Evolutionary conservation across 371 early-diverging fungal species (phyloP).

Genomic region (Nematocida displodere): DNA sequence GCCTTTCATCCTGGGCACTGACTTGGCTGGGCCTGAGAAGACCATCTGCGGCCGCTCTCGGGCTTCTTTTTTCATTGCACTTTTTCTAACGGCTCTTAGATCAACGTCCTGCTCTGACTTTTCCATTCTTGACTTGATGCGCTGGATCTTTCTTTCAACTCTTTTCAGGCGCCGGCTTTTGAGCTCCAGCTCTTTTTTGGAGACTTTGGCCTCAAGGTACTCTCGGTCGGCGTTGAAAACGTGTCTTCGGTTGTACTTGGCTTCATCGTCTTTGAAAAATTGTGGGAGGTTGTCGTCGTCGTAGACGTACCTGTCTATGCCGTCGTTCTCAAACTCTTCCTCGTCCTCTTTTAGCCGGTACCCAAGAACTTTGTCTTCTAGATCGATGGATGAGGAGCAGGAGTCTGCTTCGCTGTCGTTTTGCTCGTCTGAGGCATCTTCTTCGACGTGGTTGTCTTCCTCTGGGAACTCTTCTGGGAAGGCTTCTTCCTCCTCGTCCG

Average conservation of each 20-base stretch:
- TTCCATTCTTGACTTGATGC: conserved; percentile 53
- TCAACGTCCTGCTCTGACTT: conserved; percentile 61
- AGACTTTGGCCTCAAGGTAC: conserved; percentile 24
- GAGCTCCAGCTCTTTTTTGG: conserved; percentile 61
- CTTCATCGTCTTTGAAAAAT: conserved; percentile 59
- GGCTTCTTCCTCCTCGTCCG: background rate
- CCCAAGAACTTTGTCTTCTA: conserved; percentile 60
- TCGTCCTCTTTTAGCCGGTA: conserved; percentile 57
- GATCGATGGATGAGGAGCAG: conserved; percentile 51
- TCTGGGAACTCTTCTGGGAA: background rate
- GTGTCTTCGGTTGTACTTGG: conserved; percentile 49
- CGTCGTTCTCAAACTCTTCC: conserved; percentile 60
- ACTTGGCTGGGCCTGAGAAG: conserved; percentile 54
- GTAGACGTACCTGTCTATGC: conserved; percentile 61
- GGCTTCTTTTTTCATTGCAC: conserved; percentile 54
- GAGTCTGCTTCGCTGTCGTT: conserved; percentile 51
- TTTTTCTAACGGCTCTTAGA: conserved; percentile 57
- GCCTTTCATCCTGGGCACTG: conserved; percentile 59
- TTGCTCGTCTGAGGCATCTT: conserved; percentile 47
- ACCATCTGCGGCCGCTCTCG: conserved; percentile 56
- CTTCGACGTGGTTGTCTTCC: conserved; percentile 5
- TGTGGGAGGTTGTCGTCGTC: conserved; percentile 61
- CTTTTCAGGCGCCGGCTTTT: conserved; percentile 52
- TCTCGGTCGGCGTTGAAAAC: conserved; percentile 51
- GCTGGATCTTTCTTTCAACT: conserved; percentile 56